Base-by-base conservation (phyloP, 1,284 basidiomycete genomes). In the Peniophora sp. region DNA sequence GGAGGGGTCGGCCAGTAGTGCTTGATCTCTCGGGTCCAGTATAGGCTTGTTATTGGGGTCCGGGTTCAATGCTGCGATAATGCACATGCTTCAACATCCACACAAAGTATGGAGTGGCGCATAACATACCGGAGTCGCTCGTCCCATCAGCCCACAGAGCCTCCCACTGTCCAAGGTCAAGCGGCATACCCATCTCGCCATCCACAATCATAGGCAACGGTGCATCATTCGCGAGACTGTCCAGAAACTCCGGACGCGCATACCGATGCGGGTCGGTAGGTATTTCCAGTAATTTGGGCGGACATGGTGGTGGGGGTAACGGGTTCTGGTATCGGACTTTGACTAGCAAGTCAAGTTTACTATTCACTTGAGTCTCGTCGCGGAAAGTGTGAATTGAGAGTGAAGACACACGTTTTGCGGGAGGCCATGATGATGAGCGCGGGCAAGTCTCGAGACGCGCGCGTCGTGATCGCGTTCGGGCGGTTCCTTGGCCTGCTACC, bases 201-300 rank as follows among this genome's bases (percentile, higher is more conserved):
- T 97, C 94, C 1, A 96, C 85, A 53, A 97, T 85, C 89, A 97
- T 92, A 0, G 94, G 92, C 10, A 96, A 65, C 0, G 87, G 85
- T 5, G 83, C 81, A 45, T 89, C 88, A 47, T 85, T 81, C 1
- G 88, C 87, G 41, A 97, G 71, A 17, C 83, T 76, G 55, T 89
- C 81, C 22, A 94, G 76, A 59, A 93, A 94, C 60, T 88, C 85
- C 15, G 91, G 88, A 24, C 79, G 79, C 20, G 90, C 87, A 67
- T 96, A 92, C 37, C 94, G 88, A 62, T 79, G 75, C 11, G 92
- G 85, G 63, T 88, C 81, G 27, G 94, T 96, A 24, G 87, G 83
- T 51, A 97, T 87, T 54, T 93, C 81, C 59, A 97, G 75, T 15
- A 97, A 72, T 68, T 96, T 96, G 36, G 94, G 93, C 12, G 94